Percentiles rank a stretch among this genome's conserved stretches.
phyloP scores from a whole-genome alignment of 1,284 basidiomycete genomes.

The Rhodotorula glutinis region DNA sequence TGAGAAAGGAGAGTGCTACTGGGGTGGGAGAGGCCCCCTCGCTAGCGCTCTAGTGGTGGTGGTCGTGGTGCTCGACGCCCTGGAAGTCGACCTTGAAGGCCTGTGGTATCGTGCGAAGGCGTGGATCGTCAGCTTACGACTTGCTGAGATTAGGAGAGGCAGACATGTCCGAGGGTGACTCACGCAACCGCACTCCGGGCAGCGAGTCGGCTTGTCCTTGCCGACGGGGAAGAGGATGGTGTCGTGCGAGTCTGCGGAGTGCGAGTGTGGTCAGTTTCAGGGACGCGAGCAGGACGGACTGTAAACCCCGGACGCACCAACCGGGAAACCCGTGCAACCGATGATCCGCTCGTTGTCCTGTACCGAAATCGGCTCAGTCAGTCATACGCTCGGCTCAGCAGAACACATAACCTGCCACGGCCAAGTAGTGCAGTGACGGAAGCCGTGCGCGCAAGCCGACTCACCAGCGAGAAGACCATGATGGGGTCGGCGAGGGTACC shows the following conservation, averaged over 20 bases:
- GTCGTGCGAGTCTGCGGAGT: conserved; percentile 13
- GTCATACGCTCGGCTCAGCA: neutral
- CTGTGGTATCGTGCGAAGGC: conserved; percentile 10
- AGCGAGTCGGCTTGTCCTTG: conserved; percentile 64
- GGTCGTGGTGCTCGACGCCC: conserved; percentile 37
- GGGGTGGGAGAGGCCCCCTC: too few relatives aligned
- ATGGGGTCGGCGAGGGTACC: conserved; percentile 87
- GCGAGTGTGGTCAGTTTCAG: neutral
- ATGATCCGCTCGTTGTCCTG: conserved; percentile 76
- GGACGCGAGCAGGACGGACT: too few relatives aligned
- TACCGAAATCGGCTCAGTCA: neutral
- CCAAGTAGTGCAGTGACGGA: too few relatives aligned
- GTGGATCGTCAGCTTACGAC: neutral
- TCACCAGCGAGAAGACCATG: conserved; percentile 78
- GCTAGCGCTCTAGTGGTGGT: conserved; percentile 37
- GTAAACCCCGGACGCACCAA: conserved; percentile 57
- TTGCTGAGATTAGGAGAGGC: neutral
- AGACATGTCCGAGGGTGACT: neutral
- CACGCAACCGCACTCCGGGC: conserved; percentile 73
- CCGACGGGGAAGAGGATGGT: conserved; percentile 56
- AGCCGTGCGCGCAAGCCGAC: conserved; percentile 46
- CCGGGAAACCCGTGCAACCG: conserved; percentile 83
- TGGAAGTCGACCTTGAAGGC: conserved; percentile 46
- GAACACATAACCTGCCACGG: too few relatives aligned
- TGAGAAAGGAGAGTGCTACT: too few relatives aligned